Percentiles rank a stretch among this genome's conserved stretches.
phyloP scores from a whole-genome alignment of 108 stramenopile genomes.

The Cyclotella sp. region DNA sequence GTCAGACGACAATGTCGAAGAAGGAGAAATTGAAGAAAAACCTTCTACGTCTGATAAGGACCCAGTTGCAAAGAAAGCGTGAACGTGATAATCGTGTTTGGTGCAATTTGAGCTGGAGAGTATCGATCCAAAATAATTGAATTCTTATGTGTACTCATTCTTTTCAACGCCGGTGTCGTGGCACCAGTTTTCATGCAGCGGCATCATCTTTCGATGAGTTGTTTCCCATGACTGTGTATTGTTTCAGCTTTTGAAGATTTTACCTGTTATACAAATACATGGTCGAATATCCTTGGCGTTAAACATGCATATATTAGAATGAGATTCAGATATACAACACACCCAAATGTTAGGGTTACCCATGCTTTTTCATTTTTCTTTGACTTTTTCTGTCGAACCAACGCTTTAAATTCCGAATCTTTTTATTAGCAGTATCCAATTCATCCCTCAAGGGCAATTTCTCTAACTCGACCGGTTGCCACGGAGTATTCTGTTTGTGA shows the following conservation, averaged over 20 bases:
- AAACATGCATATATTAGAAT: no score
- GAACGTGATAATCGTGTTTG: neutral
- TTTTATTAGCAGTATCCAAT: constrained; percentile 52
- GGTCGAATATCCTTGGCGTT: no score
- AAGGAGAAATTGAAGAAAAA: constrained; percentile 35
- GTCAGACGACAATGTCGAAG: constrained; percentile 15
- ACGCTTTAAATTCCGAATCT: constrained; percentile 61
- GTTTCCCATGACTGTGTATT: no score
- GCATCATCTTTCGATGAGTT: no score
- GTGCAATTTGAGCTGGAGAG: no score
- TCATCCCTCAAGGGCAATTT: constrained; percentile 44
- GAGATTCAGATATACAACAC: neutral
- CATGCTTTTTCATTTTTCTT: constrained; percentile 49
- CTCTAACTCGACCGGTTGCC: constrained; percentile 28
- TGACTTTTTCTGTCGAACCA: constrained; percentile 71
- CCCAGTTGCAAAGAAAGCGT: constrained; percentile 36
- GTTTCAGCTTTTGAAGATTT: no score
- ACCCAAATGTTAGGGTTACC: neutral
- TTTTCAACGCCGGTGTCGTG: no score
- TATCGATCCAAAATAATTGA: no score
- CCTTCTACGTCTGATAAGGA: constrained; percentile 12
- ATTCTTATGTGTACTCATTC: no score
- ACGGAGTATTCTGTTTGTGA: constrained; percentile 27
- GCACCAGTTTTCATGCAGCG: no score
- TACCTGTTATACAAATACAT: no score